These are phyloP conservation scores for Cladorrhinum sp. DNA, from an alignment of 2,329 filamentous ascomycete genomes.

Conservation along the genomic window DNA sequence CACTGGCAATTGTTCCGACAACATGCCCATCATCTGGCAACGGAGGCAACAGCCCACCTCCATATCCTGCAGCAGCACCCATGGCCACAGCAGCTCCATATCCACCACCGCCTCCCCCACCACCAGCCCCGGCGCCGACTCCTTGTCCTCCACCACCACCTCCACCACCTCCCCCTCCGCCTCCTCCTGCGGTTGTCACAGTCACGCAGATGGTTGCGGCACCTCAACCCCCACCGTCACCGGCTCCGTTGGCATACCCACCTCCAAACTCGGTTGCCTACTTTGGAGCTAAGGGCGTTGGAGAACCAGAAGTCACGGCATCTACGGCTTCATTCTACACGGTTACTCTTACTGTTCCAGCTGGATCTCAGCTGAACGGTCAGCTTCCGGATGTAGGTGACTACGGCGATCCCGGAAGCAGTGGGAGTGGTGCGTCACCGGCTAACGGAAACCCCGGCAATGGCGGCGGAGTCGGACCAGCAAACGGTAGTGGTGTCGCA, in stretches of 20 bases:
- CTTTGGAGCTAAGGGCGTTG: constrained; percentile 7
- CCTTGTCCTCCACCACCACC: too few relatives aligned
- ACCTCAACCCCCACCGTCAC: constrained; percentile 2
- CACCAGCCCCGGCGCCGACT: too few relatives aligned
- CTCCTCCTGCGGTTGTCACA: constrained; percentile 7
- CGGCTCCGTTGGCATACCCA: constrained; percentile 5
- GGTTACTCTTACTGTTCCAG: constrained; percentile 6
- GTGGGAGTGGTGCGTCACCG: not conserved
- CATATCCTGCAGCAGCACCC: not conserved
- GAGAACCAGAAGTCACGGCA: not conserved
- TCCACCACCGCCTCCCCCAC: not conserved
- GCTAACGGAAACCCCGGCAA: not conserved
- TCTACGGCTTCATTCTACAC: constrained; percentile 15
- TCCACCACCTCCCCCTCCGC: not conserved
- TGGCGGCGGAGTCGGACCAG: constrained; percentile 5
- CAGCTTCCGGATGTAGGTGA: not conserved
- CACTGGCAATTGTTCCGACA: constrained; percentile 16
- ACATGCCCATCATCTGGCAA: constrained; percentile 5
- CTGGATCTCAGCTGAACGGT: not conserved
- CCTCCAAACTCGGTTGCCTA: constrained; percentile 5
- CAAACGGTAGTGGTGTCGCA: constrained; percentile 8
- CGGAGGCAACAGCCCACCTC: not conserved
- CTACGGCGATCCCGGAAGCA: constrained; percentile 3
- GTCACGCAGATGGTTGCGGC: constrained; percentile 1
- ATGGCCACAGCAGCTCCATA: not conserved